Conservation (phyloP, 371 early-diverging fungal genomes). For the Apophysomyces sp. region DNA sequence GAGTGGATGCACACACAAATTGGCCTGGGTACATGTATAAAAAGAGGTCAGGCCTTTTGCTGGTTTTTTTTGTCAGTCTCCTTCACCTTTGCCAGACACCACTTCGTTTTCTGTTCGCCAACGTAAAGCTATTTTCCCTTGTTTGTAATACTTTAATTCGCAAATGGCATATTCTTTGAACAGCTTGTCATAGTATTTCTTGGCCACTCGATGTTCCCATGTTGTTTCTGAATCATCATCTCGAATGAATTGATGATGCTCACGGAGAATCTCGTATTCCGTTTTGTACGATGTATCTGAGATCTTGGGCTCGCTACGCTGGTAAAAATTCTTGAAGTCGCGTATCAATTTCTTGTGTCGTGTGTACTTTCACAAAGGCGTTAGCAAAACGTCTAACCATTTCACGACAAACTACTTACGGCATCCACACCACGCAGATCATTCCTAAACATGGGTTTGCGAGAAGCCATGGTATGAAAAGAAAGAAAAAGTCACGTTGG, state of each 20-base stretch:
- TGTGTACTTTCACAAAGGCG: conserved; percentile 24
- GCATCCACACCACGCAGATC: conserved; percentile 38
- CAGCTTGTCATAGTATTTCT: conserved; percentile 82
- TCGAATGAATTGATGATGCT: conserved; percentile 35
- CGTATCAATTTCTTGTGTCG: conserved; percentile 59
- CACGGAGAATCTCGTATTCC: conserved; percentile 58
- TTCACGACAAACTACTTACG: conserved; percentile 16
- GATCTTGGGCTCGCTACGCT: conserved; percentile 4
- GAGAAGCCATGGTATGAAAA: conserved; percentile 17
- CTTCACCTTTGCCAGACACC: conserved; percentile 71
- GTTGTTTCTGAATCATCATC: conserved; percentile 42
- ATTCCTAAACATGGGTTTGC: conserved; percentile 29
- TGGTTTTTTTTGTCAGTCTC: not conserved
- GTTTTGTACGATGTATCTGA: conserved; percentile 49
- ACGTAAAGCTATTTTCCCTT: conserved; percentile 78
- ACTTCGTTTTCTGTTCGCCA: conserved; percentile 86
- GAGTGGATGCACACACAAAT: conserved; percentile 68
- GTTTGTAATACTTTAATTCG: conserved; percentile 73
- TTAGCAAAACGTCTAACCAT: not conserved
- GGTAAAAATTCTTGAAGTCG: conserved; percentile 47
- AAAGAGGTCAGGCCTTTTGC: not conserved
- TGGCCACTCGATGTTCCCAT: conserved; percentile 83
- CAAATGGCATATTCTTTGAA: conserved; percentile 86
- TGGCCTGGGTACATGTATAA: conserved; percentile 43
- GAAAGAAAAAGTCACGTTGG: too few species aligned